phyloP scores from a whole-genome alignment of 495 filamentous ascomycete species.

The Tuber brumale region DNA sequence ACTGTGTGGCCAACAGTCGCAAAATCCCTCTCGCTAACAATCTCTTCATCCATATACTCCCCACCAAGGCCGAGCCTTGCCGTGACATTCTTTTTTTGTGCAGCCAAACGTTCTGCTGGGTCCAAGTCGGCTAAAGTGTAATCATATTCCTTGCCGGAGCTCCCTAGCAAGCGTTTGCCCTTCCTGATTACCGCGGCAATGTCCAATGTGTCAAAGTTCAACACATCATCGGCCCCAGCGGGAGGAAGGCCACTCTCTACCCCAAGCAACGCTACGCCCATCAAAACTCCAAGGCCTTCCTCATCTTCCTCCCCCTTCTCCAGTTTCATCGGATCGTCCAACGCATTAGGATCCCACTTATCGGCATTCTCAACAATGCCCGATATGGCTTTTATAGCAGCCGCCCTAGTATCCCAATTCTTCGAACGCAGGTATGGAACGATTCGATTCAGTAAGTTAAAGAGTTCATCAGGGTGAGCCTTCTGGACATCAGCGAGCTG shows the following conservation, averaged over 20 bases:
- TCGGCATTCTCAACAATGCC: conserved; percentile 87
- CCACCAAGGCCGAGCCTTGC: conserved; percentile 78
- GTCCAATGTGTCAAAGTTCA: conserved; percentile 70
- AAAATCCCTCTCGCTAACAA: conserved; percentile 60
- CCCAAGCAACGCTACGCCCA: conserved; percentile 34
- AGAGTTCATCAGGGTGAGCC: conserved; percentile 91
- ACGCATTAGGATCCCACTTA: conserved; percentile 76
- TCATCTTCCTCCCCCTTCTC: conserved; percentile 45
- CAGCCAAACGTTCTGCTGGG: conserved; percentile 66
- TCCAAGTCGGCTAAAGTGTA: conserved; percentile 75
- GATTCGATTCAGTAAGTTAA: conserved; percentile 92
- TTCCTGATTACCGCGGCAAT: conserved; percentile 68
- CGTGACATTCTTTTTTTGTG: conserved; percentile 81
- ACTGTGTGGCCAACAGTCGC: conserved; percentile 44
- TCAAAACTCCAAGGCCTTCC: conserved; percentile 7
- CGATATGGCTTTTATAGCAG: conserved; percentile 85
- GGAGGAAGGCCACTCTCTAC: conserved; percentile 38
- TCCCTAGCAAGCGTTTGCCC: conserved; percentile 74
- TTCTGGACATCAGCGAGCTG: conserved; percentile 97
- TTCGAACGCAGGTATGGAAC: conserved; percentile 86
- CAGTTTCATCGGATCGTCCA: conserved; percentile 51
- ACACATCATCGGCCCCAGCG: conserved; percentile 50
- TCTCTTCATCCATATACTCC: conserved; percentile 76
- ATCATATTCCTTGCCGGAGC: conserved; percentile 74
- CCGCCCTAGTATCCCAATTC: conserved; percentile 90